Evolutionary conservation across 2,329 filamentous ascomycete genomes (phyloP).

Genomic region (Colletotrichum tamarilloi): DNA sequence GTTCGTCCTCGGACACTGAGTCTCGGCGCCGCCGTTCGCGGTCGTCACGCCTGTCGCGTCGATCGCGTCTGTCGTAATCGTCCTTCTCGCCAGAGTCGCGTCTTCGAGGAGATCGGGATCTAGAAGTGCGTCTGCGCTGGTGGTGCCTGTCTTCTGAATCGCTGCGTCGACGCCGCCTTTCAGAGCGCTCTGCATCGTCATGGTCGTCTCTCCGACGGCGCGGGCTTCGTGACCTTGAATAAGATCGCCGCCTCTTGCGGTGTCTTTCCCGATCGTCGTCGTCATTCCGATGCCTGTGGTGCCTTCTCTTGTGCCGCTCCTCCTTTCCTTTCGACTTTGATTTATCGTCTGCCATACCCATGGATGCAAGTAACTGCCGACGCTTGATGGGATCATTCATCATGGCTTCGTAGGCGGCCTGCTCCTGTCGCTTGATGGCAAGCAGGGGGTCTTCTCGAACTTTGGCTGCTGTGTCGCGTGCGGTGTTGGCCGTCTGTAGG

Average conservation of each 20-base stretch:
- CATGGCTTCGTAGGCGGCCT: constrained; percentile 81
- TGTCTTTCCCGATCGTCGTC: constrained; percentile 54
- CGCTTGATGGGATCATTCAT: constrained; percentile 81
- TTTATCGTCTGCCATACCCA: constrained; percentile 64
- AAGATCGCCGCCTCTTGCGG: constrained; percentile 54
- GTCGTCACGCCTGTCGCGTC: constrained; percentile 40
- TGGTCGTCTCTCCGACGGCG: constrained; percentile 43
- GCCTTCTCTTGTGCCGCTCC: constrained; percentile 56
- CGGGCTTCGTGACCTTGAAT: constrained; percentile 58
- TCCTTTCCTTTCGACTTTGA: constrained; percentile 49
- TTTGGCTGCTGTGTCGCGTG: constrained; percentile 85
- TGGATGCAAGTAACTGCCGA: constrained; percentile 73
- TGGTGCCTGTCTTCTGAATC: constrained; percentile 34
- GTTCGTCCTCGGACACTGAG: constrained; percentile 42
- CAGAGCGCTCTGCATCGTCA: constrained; percentile 42
- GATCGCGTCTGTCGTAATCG: constrained; percentile 16
- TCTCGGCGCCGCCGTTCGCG: constrained; percentile 43
- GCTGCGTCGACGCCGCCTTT: constrained; percentile 33
- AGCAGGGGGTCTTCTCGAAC: constrained; percentile 91
- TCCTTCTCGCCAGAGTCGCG: constrained; percentile 24
- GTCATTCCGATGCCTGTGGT: constrained; percentile 55
- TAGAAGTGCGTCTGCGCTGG: constrained; percentile 22
- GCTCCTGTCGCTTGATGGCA: constrained; percentile 93
- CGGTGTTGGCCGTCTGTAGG: constrained; percentile 75
- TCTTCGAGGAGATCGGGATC: constrained; percentile 32